Conservation (phyloP, 2,329 filamentous ascomycete species). For the Pseudocercospora eumusae region DNA sequence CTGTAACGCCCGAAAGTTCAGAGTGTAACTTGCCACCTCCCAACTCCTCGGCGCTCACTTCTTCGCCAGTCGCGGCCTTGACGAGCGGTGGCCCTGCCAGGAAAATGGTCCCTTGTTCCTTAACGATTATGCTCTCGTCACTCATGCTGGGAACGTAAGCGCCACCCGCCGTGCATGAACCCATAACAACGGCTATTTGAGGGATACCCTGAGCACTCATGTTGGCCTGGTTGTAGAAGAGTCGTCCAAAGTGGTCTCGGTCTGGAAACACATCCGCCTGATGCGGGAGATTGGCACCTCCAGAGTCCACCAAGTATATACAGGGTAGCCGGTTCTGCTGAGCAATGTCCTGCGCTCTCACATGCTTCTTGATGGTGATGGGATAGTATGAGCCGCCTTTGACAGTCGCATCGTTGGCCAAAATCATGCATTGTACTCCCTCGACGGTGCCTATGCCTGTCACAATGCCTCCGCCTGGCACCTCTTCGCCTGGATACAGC, state of each 20-base stretch:
- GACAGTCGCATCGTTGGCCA: slow-evolving; percentile 94
- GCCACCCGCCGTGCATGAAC: slow-evolving; percentile 90
- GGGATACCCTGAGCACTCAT: slow-evolving; percentile 90
- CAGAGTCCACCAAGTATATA: slow-evolving; percentile 94
- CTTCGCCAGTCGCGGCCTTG: slow-evolving; percentile 92
- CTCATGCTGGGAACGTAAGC: slow-evolving; percentile 97
- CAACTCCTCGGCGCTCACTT: slow-evolving; percentile 85
- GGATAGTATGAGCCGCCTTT: slow-evolving; percentile 98
- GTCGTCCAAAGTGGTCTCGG: slow-evolving; percentile 89
- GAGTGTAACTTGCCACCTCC: slow-evolving; percentile 89
- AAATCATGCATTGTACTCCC: slow-evolving; percentile 87
- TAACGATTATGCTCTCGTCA: slow-evolving; percentile 95
- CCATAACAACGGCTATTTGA: slow-evolving; percentile 95
- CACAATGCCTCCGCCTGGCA: slow-evolving; percentile 87
- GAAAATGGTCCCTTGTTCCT: slow-evolving; percentile 96
- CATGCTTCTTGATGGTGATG: slow-evolving; percentile 95
- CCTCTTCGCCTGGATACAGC: slow-evolving; percentile 82
- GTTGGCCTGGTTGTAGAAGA: slow-evolving; percentile 96
- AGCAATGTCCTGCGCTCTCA: slow-evolving; percentile 87
- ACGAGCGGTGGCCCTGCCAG: slow-evolving; percentile 91
- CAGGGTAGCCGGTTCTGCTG: slow-evolving; percentile 82
- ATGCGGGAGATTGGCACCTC: slow-evolving; percentile 90
- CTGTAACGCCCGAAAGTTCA: slow-evolving; percentile 86
- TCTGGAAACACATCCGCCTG: slow-evolving; percentile 97
- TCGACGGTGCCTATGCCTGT: slow-evolving; percentile 88